Base-by-base conservation (phyloP, 1,139 yeast genomes). In the Debaryomycetaceae sp. region DNA sequence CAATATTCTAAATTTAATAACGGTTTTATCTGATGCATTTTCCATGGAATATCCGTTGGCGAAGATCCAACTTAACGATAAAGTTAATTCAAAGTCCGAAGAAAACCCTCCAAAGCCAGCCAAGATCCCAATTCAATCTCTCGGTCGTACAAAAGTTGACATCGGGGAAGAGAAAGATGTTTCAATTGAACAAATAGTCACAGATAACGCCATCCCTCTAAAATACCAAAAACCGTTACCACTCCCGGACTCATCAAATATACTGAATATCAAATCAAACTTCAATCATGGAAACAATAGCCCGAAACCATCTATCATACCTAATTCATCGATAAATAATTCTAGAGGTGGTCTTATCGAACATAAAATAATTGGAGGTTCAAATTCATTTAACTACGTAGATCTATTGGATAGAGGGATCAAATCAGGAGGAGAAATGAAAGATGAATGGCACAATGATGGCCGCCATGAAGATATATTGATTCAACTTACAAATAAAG, bases 201-300 rank as follows among this genome's bases (percentile, higher is more conserved):
- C 36, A 26, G 16, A 16, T 13, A 15, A 24, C 11, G 11, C 30
- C 3, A 38, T 60, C 9, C 72, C 72, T 3, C 42, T 55, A 30
- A 63, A 61, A 38, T 67, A 67, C 46, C 67, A 56, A 41, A 39
- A 56, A 1, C 72, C 74, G 6, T 51, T 65, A 17, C 69, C 74
- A 1, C 48, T 67, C 32, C 71, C 75, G 34, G 34, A 37, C 9
- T 8, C 13, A 3, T 13, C 31, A 13, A 7, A 9, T 11, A 11
- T 8, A 22, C 7, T 8, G 11, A 22, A 22, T 8, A 11, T 11
- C 11, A 8, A 3, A 8, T 11, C 7, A 8, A 22, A 22, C 11
- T 8, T 11, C 11, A 11, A 8, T 22, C 26, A 22, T 8, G 11
- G 11, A 8, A 3, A 3, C 11, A 22, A 3, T 22, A 11, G 11